Conservation (phyloP, 2,329 filamentous ascomycete genomes). For the Alternaria angustiovoidea region DNA sequence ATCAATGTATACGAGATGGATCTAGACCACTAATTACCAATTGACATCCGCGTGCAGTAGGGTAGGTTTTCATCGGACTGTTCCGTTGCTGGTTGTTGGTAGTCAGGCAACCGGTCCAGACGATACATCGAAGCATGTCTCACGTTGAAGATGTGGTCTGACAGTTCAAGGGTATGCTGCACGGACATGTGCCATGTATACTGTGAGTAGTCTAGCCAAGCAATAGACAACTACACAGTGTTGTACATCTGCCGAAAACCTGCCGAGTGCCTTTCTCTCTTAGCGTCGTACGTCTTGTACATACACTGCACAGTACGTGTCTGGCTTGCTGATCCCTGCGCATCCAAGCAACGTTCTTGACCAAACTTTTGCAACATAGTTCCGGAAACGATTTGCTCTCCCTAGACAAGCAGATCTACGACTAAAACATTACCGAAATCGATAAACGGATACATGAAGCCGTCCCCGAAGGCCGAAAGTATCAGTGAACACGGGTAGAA, state of each 20-base stretch:
- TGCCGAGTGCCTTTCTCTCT: neutral
- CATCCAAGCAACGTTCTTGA: neutral
- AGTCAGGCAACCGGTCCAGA: neutral
- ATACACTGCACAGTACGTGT: neutral
- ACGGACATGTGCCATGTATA: neutral
- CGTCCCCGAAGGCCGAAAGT: slow-evolving; percentile 1
- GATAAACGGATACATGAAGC: neutral
- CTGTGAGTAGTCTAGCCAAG: neutral
- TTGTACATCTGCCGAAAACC: neutral
- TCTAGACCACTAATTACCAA: neutral
- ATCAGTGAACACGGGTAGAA: neutral
- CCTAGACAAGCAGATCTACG: neutral
- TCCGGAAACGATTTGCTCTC: neutral
- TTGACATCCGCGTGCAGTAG: neutral
- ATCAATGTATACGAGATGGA: neutral
- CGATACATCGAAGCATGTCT: neutral
- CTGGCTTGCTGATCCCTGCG: neutral
- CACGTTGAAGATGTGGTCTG: neutral
- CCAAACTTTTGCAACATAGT: neutral
- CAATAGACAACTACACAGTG: neutral
- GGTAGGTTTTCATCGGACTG: neutral
- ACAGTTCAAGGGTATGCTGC: neutral
- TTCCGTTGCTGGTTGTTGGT: neutral
- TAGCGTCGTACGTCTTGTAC: neutral
- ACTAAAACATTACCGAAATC: neutral